phyloP scores from a whole-genome alignment of 2,329 filamentous ascomycete species.

The Neofusicoccum parvum region DNA sequence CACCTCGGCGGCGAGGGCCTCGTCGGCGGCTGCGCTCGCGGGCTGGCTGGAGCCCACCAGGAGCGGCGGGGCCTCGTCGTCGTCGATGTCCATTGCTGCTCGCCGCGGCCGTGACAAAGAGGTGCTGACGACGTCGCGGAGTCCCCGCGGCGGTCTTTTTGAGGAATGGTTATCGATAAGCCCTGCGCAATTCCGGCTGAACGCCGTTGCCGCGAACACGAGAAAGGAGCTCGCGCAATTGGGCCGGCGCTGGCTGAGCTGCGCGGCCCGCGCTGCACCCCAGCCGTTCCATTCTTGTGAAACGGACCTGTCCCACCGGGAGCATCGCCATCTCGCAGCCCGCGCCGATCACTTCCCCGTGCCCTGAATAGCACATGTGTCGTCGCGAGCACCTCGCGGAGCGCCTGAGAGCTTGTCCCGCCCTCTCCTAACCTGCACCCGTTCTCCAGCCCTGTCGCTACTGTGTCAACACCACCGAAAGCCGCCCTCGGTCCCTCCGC shows the following conservation, averaged over 20 bases:
- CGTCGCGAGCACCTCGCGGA: not conserved
- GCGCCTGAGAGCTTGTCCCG: conserved; percentile 13
- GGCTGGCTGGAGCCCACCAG: conserved; percentile 55
- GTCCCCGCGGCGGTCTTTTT: not conserved
- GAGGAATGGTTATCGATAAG: conserved; percentile 14
- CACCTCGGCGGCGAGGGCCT: conserved; percentile 39
- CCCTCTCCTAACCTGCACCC: conserved; percentile 2
- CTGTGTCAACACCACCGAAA: conserved; percentile 3
- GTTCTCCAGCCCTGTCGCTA: not conserved
- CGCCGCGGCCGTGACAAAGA: not conserved
- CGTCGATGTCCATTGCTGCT: conserved; percentile 56
- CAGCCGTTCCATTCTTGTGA: conserved; percentile 12
- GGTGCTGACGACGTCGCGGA: not conserved
- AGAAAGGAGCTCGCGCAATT: not conserved
- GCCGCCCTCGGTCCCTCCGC: not conserved
- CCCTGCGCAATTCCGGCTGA: not conserved
- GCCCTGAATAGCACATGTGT: conserved; percentile 3
- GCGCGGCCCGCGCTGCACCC: conserved; percentile 4
- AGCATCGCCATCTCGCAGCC: conserved; percentile 9
- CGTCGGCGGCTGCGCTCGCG: conserved; percentile 28
- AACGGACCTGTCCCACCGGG: not conserved
- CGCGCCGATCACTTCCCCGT: conserved; percentile 17
- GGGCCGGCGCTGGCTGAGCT: not conserved
- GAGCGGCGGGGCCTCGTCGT: conserved; percentile 59
- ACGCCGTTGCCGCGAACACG: not conserved